A percentile compares a stretch with the other conserved stretches of the same genome.
Evolutionary conservation across 768 basidiomycete genomes (phyloP).

Genomic region (Suillus brevipes): DNA sequence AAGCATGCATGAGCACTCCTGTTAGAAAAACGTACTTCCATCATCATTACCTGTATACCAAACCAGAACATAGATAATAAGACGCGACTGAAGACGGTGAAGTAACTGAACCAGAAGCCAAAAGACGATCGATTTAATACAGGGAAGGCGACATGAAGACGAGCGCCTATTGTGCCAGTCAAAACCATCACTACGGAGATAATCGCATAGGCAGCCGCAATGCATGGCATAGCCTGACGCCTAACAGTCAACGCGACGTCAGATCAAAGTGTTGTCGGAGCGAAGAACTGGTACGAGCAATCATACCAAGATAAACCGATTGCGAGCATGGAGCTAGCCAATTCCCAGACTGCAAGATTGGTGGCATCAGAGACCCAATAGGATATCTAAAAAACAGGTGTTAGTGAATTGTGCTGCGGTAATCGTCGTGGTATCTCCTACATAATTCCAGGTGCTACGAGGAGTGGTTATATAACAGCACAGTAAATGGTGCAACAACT

Average conservation of each 20-base stretch:
- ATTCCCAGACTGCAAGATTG: slow-evolving; percentile 24
- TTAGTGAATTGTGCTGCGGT: slow-evolving; percentile 31
- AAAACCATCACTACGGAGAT: slow-evolving; percentile 75
- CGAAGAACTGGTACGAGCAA: neutral
- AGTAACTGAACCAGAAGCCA: slow-evolving; percentile 90
- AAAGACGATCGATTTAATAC: slow-evolving; percentile 82
- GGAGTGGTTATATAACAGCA: neutral
- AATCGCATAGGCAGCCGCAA: slow-evolving; percentile 70
- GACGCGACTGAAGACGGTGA: slow-evolving; percentile 76
- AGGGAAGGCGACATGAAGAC: slow-evolving; percentile 73
- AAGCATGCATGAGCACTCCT: neutral
- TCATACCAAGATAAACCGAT: slow-evolving; percentile 69
- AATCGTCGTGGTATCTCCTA: slow-evolving; percentile 49
- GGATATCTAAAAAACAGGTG: slow-evolving; percentile 16
- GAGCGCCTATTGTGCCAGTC: slow-evolving; percentile 80
- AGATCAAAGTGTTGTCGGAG: neutral
- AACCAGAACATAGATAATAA: slow-evolving; percentile 86
- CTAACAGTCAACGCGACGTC: slow-evolving; percentile 29
- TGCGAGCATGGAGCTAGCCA: slow-evolving; percentile 76
- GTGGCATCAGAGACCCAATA: slow-evolving; percentile 31
- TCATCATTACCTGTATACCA: slow-evolving; percentile 55
- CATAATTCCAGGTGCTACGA: slow-evolving; percentile 54
- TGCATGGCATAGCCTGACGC: slow-evolving; percentile 68
- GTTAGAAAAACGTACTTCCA: neutral
- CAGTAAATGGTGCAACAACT: neutral